Conservation (phyloP, 805 yeast genomes). For the Saccharomycopsis olivae region DNA sequence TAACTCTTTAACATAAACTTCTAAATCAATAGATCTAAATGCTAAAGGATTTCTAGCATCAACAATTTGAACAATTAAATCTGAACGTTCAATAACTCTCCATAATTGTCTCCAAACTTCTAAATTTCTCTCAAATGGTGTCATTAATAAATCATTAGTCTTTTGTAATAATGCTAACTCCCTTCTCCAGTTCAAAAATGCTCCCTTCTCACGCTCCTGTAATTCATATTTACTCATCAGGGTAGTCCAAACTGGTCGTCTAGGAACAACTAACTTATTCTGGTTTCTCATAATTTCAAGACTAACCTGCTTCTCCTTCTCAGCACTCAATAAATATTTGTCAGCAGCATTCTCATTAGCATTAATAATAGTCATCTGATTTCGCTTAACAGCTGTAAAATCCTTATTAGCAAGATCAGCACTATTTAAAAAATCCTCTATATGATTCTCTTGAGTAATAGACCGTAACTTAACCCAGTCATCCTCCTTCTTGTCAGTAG, state of each 20-base stretch:
- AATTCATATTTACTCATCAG: slow-evolving; percentile 64
- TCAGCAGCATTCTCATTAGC: slow-evolving; percentile 39
- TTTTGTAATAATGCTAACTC: slow-evolving; percentile 79
- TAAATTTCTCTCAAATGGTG: slow-evolving; percentile 94
- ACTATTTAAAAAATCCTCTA: slow-evolving; percentile 89
- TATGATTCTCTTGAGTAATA: slow-evolving; percentile 86
- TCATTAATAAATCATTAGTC: slow-evolving; percentile 65
- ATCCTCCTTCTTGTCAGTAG: slow-evolving; percentile 71
- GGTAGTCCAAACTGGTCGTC: slow-evolving; percentile 82
- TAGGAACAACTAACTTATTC: slow-evolving; percentile 71
- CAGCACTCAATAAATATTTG: slow-evolving; percentile 47
- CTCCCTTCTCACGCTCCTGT: slow-evolving; percentile 78
- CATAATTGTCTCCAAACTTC: slow-evolving; percentile 98
- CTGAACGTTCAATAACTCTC: slow-evolving; percentile 95
- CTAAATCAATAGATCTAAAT: slow-evolving; percentile 84
- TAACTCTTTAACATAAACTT: slow-evolving; percentile 67
- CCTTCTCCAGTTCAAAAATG: slow-evolving; percentile 92
- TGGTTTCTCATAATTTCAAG: slow-evolving; percentile 59
- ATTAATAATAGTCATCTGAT: slow-evolving; percentile 74
- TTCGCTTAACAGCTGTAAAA: slow-evolving; percentile 82
- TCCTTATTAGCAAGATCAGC: slow-evolving; percentile 96
- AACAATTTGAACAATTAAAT: slow-evolving; percentile 90
- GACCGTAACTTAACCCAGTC: slow-evolving; percentile 86
- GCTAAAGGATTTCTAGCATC: slow-evolving; percentile 92
- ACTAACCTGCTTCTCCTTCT: slow-evolving; percentile 52